Conservation (phyloP, 176 grass and related monocot genomes). For the Eleusine indica region DNA sequence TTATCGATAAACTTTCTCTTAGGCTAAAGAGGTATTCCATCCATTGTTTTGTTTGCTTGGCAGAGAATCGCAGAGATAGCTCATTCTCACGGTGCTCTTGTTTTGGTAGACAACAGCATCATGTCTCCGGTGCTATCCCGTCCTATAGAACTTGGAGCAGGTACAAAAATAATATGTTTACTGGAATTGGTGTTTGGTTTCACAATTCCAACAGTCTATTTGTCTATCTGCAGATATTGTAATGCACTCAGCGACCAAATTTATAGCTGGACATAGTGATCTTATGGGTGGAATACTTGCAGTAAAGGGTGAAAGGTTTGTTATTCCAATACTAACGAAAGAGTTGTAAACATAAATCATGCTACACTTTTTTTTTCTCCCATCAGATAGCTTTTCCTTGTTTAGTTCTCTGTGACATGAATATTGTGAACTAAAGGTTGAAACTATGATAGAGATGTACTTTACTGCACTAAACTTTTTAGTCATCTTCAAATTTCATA, state of each 20-base stretch:
- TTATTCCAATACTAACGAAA: not conserved
- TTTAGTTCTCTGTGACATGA: not conserved
- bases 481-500: not conserved
- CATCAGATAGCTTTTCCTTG: not conserved
- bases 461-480: not conserved
- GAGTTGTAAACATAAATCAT: not conserved
- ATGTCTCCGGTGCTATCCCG: slow-evolving; percentile 94
- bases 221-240: slow-evolving; percentile 75
- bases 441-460: not conserved
- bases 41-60: slow-evolving; percentile 34
- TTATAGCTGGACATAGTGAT: slow-evolving; percentile 96
- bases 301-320: slow-evolving; percentile 88
- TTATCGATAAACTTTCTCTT: slow-evolving; percentile 4
- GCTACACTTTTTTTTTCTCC: not conserved
- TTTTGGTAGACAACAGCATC: slow-evolving; percentile 98
- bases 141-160: slow-evolving; percentile 90
- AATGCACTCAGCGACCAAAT: slow-evolving; percentile 99
- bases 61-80: slow-evolving; percentile 97
- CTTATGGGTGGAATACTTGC: slow-evolving; percentile 98
- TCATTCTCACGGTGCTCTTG: slow-evolving; percentile 71
- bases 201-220: slow-evolving; percentile 4
- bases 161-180: slow-evolving; percentile 45
- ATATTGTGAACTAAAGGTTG: not conserved
- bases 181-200: slow-evolving; percentile 15
- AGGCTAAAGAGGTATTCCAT: not conserved